Base-by-base conservation (phyloP, 768 basidiomycete genomes). In the Auriculariales sp. region DNA sequence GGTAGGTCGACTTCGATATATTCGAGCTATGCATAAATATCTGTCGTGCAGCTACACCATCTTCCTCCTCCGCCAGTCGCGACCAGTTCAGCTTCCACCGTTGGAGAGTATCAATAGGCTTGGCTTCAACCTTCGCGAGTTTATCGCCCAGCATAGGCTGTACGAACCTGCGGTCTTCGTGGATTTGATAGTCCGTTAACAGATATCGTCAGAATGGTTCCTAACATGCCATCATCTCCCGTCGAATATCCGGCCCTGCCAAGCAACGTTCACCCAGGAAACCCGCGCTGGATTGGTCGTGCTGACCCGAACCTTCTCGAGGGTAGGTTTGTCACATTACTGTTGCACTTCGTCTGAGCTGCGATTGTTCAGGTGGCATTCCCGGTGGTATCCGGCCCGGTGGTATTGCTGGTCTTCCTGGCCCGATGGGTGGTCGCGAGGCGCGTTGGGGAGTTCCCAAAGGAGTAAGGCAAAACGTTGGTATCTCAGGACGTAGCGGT, bases 1-100 rank as follows among this genome's bases (percentile, higher is more conserved):
- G 94, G 53, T 95, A 94, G 63, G 75, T 79, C 7, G 56, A 83
- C 36, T n/a, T n/a, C n/a, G n/a, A n/a, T n/a, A n/a, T n/a, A n/a
- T n/a, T n/a, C n/a, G n/a, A n/a, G n/a, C n/a, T n/a, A n/a, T n/a
- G n/a, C n/a, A n/a, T n/a, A n/a, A n/a, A n/a, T n/a, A n/a, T n/a
- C n/a, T n/a, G n/a, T n/a, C n/a, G n/a, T n/a, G 48, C 1, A 49
- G 66, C 6, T 56, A 73, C 25, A 71, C 78, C 17, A 76, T 75
- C 15, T 59, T 69, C 28, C 56, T 80, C n/a, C 52, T 63, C 24
- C 68, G 62, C 27, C 61, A 64, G 30, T 62, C 49, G 32, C 30
- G 46, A 14, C 33, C 33, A 14, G n/a, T 25, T 24, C 12, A 25
- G 47, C 22, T 3, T 17, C 17, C 32, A 45, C 52, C 15, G 58